Conservation (phyloP, 2,329 filamentous ascomycete genomes). For the Cordyceps cateniannulata region DNA sequence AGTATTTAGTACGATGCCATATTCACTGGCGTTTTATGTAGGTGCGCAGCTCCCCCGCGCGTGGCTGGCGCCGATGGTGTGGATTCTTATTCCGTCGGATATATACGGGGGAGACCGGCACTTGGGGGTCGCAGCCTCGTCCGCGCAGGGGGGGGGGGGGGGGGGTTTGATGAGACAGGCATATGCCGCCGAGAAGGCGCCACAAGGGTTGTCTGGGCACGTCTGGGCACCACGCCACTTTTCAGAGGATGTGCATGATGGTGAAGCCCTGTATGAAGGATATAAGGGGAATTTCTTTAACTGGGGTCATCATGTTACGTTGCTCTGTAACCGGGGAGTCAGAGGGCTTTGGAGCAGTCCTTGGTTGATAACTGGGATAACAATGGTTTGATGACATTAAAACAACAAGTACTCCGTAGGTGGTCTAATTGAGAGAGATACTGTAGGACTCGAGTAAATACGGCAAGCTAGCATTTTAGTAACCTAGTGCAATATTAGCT, state of each 20-base stretch:
- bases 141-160: no score
- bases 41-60: neutral
- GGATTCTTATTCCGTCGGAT: neutral
- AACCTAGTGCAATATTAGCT: no score
- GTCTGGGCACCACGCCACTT: neutral
- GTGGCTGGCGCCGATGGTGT: no score
- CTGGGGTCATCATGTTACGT: neutral
- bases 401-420: neutral
- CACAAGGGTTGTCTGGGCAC: neutral
- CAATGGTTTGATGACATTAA: no score
- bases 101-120: neutral
- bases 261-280: neutral
- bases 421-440: neutral
- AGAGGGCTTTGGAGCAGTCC: no score
- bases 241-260: neutral
- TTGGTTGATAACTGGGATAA: no score
- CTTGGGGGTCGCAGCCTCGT: neutral
- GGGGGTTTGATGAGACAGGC: neutral
- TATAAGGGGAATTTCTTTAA: neutral
- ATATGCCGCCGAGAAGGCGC: neutral
- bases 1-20: neutral
- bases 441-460: no score
- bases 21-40: neutral
- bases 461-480: no score
- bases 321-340: neutral